Evolutionary conservation across 192 early-diverging fungal genomes (phyloP), one percentile per base, ranked within the genome.

Genomic region (Umbelopsis sp.): DNA sequence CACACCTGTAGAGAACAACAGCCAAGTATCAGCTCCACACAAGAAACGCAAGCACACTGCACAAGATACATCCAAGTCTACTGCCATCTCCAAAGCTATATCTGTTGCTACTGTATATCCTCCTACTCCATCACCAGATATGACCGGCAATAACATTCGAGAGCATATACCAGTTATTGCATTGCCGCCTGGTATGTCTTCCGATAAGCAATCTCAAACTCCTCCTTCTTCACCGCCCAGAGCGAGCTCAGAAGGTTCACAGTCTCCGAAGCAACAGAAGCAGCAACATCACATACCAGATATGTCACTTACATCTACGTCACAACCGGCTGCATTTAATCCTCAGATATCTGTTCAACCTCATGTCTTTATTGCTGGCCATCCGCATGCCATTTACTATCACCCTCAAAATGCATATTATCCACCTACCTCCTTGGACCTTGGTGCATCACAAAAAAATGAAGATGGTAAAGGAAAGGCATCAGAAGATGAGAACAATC

Each of bases 261-360:
- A 12, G 3, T 24, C 56, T 34, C 4, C 56, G 3, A 62, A 62
- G 29, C 31, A 59, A 3, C 25, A 59, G 2, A 0, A 52, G 22
- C 51, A 52, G 36, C 45, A 49, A 5, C 16, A 49, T 49, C 32
- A 20, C 17, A 41, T 41, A 4, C 8, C 56, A 11, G 56, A 62
- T 20, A 29, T 16, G 16, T 16, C 54, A 1, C 29, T 10, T 9
- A 7, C 54, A 59, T 16, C 31, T 0, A 16, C 9, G 8, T 16
- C 26, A 3, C 36, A 38, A 38, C 36, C 38, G 12, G 17, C 56
- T 12, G 4, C 14, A 34, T 62, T 16, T 17, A 62, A 51, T 20
- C 68, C 47, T 38, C 68, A 70, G 25, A 50, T 53, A 17, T 20
- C 45, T 14, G 47, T 70, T 31, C 68, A 70, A 38, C 68, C 68